These are phyloP conservation scores for Sechiopsis laciniata DNA, from an alignment of 306 rosid genomes.

Conservation along the genomic window DNA sequence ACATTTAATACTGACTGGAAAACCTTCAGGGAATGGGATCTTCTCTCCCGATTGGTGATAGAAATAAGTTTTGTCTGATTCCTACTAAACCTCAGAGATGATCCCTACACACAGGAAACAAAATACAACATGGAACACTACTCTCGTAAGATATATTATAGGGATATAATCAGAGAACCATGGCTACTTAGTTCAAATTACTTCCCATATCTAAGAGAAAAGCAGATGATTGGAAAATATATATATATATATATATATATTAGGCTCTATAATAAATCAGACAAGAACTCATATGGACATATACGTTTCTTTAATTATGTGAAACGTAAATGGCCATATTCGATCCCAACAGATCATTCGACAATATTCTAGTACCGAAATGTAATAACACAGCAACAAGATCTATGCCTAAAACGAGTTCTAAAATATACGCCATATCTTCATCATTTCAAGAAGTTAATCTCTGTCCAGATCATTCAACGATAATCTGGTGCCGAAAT, in stretches of 20 bases:
- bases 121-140: background rate
- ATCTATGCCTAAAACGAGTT: background rate
- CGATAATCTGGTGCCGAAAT: background rate
- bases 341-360: background rate
- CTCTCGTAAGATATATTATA: too few species aligned
- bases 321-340: background rate
- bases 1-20: conserved; percentile 43
- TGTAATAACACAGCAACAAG: background rate
- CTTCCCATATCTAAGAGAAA: background rate
- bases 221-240: background rate
- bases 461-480: background rate
- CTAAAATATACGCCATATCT: background rate
- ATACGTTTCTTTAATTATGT: too few species aligned
- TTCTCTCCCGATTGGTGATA: conserved; percentile 21
- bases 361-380: background rate
- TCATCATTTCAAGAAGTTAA: background rate
- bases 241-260: too few species aligned
- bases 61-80: conserved; percentile 33
- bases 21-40: conserved; percentile 29
- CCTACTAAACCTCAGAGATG: conserved; percentile 35
- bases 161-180: background rate
- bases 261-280: background rate
- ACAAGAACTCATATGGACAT: background rate
- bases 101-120: conserved; percentile 53
- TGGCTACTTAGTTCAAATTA: background rate